Evolutionary conservation across 2,329 filamentous ascomycete genomes (phyloP).

Genomic region (Fusarium goolgardi): DNA sequence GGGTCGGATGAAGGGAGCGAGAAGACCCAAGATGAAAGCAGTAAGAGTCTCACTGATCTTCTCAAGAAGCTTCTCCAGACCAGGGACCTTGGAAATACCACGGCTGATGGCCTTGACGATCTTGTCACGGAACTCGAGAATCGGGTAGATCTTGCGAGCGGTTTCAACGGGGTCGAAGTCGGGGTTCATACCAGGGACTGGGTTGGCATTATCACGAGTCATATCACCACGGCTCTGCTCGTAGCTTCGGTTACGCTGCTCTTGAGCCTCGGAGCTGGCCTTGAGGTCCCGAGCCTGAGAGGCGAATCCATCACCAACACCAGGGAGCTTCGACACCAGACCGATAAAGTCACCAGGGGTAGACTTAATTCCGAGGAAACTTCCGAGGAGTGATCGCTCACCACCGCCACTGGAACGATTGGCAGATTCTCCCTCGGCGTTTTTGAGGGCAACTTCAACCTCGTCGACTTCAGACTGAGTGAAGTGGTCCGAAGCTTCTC

Average conservation of each 20-base stretch:
- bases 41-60: constrained; percentile 94
- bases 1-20: constrained; percentile 91
- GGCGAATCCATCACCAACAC: constrained; percentile 72
- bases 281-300: constrained; percentile 73
- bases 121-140: constrained; percentile 91
- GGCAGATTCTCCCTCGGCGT: constrained; percentile 65
- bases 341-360: constrained; percentile 71
- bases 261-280: constrained; percentile 70
- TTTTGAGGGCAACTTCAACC: constrained; percentile 78
- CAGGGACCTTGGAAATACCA: constrained; percentile 91
- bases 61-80: constrained; percentile 88
- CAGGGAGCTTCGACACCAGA: constrained; percentile 80
- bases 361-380: constrained; percentile 56
- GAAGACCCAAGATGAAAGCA: constrained; percentile 87
- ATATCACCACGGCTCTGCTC: constrained; percentile 51
- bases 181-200: constrained; percentile 79
- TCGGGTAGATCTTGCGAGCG: constrained; percentile 88
- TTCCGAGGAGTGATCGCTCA: constrained; percentile 51
- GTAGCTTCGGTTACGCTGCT: constrained; percentile 63
- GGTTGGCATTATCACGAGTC: constrained; percentile 61
- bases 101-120: constrained; percentile 88
- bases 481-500: constrained; percentile 85
- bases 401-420: constrained; percentile 51
- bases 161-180: constrained; percentile 83
- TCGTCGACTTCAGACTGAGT: constrained; percentile 87